phyloP scores from a whole-genome alignment of 179 eudicot genomes.

The Heliamphora ciliata region DNA sequence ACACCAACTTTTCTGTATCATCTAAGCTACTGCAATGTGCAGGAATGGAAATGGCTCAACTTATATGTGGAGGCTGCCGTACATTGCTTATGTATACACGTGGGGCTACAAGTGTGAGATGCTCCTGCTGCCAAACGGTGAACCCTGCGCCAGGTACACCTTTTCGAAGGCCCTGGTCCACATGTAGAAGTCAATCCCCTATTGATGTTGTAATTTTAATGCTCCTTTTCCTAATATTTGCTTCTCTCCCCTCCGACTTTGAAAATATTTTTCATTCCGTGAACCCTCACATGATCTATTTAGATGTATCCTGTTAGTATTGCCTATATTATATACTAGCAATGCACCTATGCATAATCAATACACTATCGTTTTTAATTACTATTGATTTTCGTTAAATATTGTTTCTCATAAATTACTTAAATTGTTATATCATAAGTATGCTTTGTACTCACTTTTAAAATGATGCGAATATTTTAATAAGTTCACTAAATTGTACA shows the following conservation, averaged over 20 bases:
- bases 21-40: constrained; percentile 11
- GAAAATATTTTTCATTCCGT: background rate
- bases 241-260: background rate
- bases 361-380: too few relatives aligned
- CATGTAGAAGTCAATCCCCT: background rate
- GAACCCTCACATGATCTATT: background rate
- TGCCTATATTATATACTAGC: background rate
- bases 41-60: constrained; percentile 67
- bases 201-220: background rate
- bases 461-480: too few relatives aligned
- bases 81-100: constrained; percentile 70
- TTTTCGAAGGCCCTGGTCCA: background rate
- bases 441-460: too few relatives aligned
- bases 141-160: constrained; percentile 59
- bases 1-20: constrained; percentile 7
- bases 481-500: too few relatives aligned
- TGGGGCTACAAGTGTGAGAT: constrained; percentile 79
- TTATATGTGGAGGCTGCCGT: constrained; percentile 70
- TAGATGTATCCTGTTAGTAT: background rate
- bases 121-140: constrained; percentile 75
- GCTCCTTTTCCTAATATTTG: background rate
- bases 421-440: too few relatives aligned
- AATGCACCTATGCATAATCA: too few relatives aligned
- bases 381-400: too few relatives aligned
- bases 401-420: too few relatives aligned